These are phyloP conservation scores for Pichia sp. DNA, from an alignment of 1,139 yeast genomes.

Conservation along the genomic window DNA sequence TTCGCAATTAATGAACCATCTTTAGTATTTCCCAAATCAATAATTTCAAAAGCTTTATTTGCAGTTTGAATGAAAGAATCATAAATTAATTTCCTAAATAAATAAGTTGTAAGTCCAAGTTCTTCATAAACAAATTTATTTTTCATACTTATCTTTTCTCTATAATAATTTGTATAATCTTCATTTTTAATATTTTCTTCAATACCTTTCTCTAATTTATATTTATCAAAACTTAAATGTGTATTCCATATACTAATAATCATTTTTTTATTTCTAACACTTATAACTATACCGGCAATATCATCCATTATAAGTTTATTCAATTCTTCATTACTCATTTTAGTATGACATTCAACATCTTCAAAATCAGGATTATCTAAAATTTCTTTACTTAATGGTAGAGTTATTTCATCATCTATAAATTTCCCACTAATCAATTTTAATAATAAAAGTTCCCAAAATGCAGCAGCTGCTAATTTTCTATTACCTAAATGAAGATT, in stretches of 20 bases:
- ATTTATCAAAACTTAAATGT: slow-evolving; percentile 34
- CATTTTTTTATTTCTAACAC: slow-evolving; percentile 46
- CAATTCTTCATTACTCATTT: slow-evolving; percentile 7
- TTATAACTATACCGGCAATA: slow-evolving; percentile 45
- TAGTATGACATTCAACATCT: slow-evolving; percentile 2
- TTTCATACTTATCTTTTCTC: slow-evolving; percentile 7
- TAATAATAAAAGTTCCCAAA: slow-evolving; percentile 12
- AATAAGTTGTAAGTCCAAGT: slow-evolving; percentile 34
- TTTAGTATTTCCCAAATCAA: not conserved
- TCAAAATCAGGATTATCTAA: slow-evolving; percentile 10
- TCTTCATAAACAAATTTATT: slow-evolving; percentile 9
- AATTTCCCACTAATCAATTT: slow-evolving; percentile 11
- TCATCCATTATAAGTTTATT: slow-evolving; percentile 28
- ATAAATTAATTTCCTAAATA: slow-evolving; percentile 43
- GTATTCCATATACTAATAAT: slow-evolving; percentile 50
- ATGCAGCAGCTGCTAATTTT: slow-evolving; percentile 1
- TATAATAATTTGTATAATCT: slow-evolving; percentile 5
- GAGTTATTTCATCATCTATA: not conserved
- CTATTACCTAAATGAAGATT: slow-evolving; percentile 4
- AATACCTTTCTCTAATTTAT: slow-evolving; percentile 10
- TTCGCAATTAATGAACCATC: slow-evolving; percentile 1
- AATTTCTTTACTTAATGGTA: slow-evolving; percentile 6
- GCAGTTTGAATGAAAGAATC: slow-evolving; percentile 23
- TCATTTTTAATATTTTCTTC: slow-evolving; percentile 2
- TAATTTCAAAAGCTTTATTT: slow-evolving; percentile 6